Percentiles rank a stretch among this genome's conserved stretches.
Conservation (phyloP, 1,284 basidiomycete genomes). For the Caloboletus firmus region DNA sequence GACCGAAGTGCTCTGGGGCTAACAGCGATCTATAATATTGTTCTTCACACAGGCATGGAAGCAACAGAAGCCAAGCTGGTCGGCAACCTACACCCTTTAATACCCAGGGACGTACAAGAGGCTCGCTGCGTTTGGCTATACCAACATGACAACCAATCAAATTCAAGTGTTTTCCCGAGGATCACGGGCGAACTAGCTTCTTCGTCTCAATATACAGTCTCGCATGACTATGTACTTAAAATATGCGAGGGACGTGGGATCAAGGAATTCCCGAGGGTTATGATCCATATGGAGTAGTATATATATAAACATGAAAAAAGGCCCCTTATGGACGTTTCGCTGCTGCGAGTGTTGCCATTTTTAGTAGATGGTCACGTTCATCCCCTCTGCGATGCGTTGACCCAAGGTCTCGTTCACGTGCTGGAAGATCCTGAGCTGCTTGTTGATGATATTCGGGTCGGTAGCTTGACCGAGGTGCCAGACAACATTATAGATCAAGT, state of each 20-base stretch:
- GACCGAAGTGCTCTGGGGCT: no score
- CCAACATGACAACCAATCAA: no score
- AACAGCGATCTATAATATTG: background rate
- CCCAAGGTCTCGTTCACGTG: constrained; percentile 27
- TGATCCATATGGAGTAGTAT: background rate
- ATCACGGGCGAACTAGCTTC: no score
- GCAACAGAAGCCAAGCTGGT: background rate
- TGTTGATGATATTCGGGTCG: constrained; percentile 12
- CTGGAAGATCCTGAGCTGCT: constrained; percentile 21
- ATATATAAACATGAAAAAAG: background rate
- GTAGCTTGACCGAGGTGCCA: constrained; percentile 20
- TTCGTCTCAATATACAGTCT: no score
- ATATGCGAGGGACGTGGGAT: background rate
- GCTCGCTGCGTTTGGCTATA: no score
- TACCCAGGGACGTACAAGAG: no score
- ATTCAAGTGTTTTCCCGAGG: no score
- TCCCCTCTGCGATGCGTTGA: constrained; percentile 19
- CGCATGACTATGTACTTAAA: background rate
- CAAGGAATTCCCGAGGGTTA: background rate
- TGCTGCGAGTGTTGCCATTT: background rate
- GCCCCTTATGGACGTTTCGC: background rate
- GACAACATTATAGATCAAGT: constrained; percentile 19
- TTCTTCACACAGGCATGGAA: background rate
- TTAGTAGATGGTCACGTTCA: constrained; percentile 24
- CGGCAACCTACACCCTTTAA: no score